Evolutionary conservation across 2,329 filamentous ascomycete species (phyloP).

Genomic region (Venturiaceae sp.): DNA sequence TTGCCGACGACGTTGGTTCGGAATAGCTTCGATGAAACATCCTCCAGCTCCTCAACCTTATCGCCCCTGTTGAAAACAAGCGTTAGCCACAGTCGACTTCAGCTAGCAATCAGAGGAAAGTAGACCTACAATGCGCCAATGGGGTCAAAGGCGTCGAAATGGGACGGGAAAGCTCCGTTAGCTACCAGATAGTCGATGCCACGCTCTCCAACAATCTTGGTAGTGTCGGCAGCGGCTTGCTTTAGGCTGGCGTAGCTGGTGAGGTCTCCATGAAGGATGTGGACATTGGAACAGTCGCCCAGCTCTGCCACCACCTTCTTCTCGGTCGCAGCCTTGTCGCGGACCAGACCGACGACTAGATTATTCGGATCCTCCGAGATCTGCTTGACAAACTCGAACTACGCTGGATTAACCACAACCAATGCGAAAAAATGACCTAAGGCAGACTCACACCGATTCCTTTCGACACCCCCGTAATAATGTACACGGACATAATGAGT

Average conservation of each 20-base stretch:
- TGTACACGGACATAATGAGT: constrained; percentile 16
- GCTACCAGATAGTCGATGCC: constrained; percentile 45
- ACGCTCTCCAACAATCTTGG: constrained; percentile 15
- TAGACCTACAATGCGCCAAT: constrained; percentile 31
- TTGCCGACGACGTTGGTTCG: constrained; percentile 43
- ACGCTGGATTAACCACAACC: neutral
- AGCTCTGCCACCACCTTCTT: constrained; percentile 34
- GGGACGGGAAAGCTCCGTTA: constrained; percentile 34
- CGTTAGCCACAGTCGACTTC: too few relatives aligned
- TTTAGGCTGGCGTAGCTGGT: constrained; percentile 15
- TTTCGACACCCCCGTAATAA: constrained; percentile 19
- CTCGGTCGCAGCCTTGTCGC: constrained; percentile 33
- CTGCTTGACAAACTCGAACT: constrained; percentile 42
- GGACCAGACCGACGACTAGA: constrained; percentile 16
- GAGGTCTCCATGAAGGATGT: constrained; percentile 17
- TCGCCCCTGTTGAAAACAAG: constrained; percentile 19
- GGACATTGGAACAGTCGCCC: constrained; percentile 14
- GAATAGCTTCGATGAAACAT: constrained; percentile 20
- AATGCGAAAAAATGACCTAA: constrained; percentile 1
- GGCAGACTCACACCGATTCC: constrained; percentile 21
- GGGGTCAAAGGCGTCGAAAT: constrained; percentile 18
- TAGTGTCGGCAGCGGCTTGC: constrained; percentile 14
- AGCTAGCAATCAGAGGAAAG: neutral
- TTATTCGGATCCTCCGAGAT: constrained; percentile 30
- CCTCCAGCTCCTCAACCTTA: constrained; percentile 24